Base-by-base conservation (phyloP, 192 early-diverging fungal genomes). In the Coemansia sp. region DNA sequence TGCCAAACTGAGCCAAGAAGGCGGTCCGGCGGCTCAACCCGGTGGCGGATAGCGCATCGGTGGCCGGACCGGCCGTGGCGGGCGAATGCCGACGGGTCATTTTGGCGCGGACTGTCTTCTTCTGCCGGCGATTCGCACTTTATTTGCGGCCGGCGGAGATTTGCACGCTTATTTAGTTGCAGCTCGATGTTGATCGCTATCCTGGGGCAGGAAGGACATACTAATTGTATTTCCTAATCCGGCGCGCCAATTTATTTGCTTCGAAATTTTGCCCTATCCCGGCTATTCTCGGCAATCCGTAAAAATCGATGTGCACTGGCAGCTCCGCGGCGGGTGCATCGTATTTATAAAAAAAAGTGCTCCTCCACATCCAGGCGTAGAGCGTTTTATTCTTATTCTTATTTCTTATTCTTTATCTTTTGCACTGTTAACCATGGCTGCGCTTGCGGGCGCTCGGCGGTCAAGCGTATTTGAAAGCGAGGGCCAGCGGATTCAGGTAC, bases 1-100 rank as follows among this genome's bases (percentile, higher is more conserved):
- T 64, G 55, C 62, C 62, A 53, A n/a, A 36, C 62, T 64, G 46
- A 64, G 62, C 62, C 49, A 64, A 64, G 54, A 57, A 64, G 54
- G 62, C 62, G 15, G 9, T 5, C 21, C 15, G 38, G 21, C 10
- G 21, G 15, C 2, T 20, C 38, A 20, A 4, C 2, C 15, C 38
- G 14, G 6, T 20, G 15, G n/a, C n/a, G n/a, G n/a, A n/a, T n/a
- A n/a, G n/a, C n/a, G n/a, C n/a, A n/a, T n/a, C n/a, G n/a, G n/a
- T n/a, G n/a, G n/a, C n/a, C n/a, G n/a, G n/a, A n/a, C n/a, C n/a
- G n/a, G n/a, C n/a, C n/a, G n/a, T n/a, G n/a, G n/a, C n/a, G n/a
- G n/a, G n/a, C n/a, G n/a, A n/a, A n/a, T n/a, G n/a, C n/a, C n/a
- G n/a, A n/a, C n/a, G n/a, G n/a, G n/a, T n/a, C n/a, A n/a, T 14